phyloP scores from a whole-genome alignment of 2,329 filamentous ascomycete genomes.

The Lachnellula cervina region DNA sequence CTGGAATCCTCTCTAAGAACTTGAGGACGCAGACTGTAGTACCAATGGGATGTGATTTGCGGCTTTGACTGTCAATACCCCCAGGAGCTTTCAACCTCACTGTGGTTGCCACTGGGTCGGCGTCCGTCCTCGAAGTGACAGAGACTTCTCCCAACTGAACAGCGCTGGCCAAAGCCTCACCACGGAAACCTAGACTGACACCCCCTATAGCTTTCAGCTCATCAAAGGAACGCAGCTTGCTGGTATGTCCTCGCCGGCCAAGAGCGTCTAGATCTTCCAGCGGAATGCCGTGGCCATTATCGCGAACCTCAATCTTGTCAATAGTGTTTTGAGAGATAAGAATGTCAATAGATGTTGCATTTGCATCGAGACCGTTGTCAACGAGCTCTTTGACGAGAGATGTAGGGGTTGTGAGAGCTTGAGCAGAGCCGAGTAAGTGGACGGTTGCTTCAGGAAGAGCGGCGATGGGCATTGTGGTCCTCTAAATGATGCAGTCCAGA shows the following conservation, averaged over 20 bases:
- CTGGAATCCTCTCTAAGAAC: slow-evolving; percentile 57
- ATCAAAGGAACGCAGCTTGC: slow-evolving; percentile 62
- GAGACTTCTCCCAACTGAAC: slow-evolving; percentile 55
- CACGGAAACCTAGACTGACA: slow-evolving; percentile 67
- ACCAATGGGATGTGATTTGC: slow-evolving; percentile 54
- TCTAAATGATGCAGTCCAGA: background rate
- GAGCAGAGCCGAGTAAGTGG: slow-evolving; percentile 55
- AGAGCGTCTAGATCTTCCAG: slow-evolving; percentile 56
- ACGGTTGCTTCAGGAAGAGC: slow-evolving; percentile 45
- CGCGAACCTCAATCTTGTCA: slow-evolving; percentile 63
- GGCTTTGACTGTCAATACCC: slow-evolving; percentile 36
- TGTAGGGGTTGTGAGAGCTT: slow-evolving; percentile 54
- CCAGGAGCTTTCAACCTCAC: slow-evolving; percentile 39
- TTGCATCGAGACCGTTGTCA: slow-evolving; percentile 71
- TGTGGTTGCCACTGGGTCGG: slow-evolving; percentile 52
- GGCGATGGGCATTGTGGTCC: slow-evolving; percentile 35
- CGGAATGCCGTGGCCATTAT: slow-evolving; percentile 69
- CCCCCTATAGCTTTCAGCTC: slow-evolving; percentile 55
- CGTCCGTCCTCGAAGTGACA: slow-evolving; percentile 59
- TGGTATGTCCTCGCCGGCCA: slow-evolving; percentile 66
- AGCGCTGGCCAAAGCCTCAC: slow-evolving; percentile 65
- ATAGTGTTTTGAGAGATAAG: slow-evolving; percentile 61
- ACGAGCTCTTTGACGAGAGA: slow-evolving; percentile 70
- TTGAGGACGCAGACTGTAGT: slow-evolving; percentile 59
- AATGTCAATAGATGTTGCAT: slow-evolving; percentile 61